A percentile compares a stretch with the other conserved stretches of the same genome.
Conservation (phyloP, 2,329 filamentous ascomycete genomes). For the Fusarium sp. region DNA sequence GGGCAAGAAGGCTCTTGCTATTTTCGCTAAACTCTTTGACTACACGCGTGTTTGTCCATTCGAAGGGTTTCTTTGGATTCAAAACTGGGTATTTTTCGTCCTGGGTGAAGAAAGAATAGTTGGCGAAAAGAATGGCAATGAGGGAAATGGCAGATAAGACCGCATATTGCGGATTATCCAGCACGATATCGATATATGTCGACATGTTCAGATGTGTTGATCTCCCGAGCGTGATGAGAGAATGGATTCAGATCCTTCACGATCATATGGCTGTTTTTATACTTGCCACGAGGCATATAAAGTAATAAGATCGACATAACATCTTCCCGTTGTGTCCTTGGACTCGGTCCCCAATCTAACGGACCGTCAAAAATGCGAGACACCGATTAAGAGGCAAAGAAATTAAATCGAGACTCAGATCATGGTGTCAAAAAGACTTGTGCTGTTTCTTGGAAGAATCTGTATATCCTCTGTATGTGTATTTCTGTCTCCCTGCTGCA, state of each 20-base stretch:
- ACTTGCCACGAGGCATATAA: neutral
- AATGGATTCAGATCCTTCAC: neutral
- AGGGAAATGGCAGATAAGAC: neutral
- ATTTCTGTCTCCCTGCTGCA: accelerated
- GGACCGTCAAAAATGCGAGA: neutral
- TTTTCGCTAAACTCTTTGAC: neutral
- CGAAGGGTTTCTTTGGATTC: neutral
- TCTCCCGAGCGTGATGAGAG: neutral
- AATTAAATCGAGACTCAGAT: neutral
- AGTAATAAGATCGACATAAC: neutral
- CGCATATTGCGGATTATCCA: neutral
- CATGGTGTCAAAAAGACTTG: neutral
- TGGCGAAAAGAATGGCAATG: neutral
- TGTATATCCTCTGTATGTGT: accelerated
- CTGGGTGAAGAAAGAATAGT: neutral
- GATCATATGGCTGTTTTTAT: neutral
- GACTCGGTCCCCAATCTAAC: neutral
- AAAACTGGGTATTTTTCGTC: neutral
- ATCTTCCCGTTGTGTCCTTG: accelerated
- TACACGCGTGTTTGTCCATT: neutral
- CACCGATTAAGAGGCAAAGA: neutral
- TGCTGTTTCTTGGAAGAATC: too few species aligned
- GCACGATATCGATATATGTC: neutral
- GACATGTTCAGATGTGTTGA: neutral
- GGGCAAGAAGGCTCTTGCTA: neutral